A percentile compares a stretch with the other conserved stretches of the same genome.
Evolutionary conservation across 768 basidiomycete species (phyloP).

Genomic region (Auricularia heimuer): DNA sequence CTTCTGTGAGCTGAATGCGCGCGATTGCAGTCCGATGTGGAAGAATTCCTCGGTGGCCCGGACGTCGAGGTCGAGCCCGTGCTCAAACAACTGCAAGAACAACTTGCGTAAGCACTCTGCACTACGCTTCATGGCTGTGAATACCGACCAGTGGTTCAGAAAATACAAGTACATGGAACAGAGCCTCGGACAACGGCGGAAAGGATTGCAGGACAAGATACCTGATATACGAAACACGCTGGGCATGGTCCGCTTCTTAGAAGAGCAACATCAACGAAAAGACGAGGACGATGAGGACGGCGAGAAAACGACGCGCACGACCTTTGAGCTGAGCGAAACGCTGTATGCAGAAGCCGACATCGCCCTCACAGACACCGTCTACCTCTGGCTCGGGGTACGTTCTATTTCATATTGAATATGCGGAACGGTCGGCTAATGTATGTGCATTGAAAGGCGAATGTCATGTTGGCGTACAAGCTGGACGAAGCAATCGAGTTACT

Average conservation of each 20-base stretch:
- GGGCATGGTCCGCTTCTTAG: conserved; percentile 75
- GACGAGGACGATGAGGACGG: conserved; percentile 39
- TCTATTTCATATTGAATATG: not conserved
- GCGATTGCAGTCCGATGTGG: conserved; percentile 63
- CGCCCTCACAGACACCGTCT: conserved; percentile 80
- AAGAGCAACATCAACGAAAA: conserved; percentile 53
- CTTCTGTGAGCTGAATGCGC: not conserved
- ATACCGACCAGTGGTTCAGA: conserved; percentile 36
- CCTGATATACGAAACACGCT: conserved; percentile 93
- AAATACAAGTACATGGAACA: conserved; percentile 99
- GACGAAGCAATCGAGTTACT: conserved; percentile 68
- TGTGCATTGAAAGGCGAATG: conserved; percentile 62
- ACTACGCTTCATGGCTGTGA: conserved; percentile 6
- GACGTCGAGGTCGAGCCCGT: conserved; percentile 70
- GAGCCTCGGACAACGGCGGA: conserved; percentile 66
- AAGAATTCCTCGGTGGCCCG: conserved; percentile 71
- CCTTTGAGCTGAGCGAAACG: conserved; percentile 94
- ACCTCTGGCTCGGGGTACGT: conserved; percentile 90
- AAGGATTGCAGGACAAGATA: conserved; percentile 84
- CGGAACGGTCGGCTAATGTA: not conserved
- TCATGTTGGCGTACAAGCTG: conserved; percentile 91
- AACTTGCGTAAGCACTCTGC: conserved; percentile 65
- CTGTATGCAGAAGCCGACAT: conserved; percentile 87
- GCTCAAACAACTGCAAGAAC: conserved; percentile 80
- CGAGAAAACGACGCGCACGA: conserved; percentile 59